phyloP scores from a whole-genome alignment of 805 yeast species.

The Candida ascalaphidarum region DNA sequence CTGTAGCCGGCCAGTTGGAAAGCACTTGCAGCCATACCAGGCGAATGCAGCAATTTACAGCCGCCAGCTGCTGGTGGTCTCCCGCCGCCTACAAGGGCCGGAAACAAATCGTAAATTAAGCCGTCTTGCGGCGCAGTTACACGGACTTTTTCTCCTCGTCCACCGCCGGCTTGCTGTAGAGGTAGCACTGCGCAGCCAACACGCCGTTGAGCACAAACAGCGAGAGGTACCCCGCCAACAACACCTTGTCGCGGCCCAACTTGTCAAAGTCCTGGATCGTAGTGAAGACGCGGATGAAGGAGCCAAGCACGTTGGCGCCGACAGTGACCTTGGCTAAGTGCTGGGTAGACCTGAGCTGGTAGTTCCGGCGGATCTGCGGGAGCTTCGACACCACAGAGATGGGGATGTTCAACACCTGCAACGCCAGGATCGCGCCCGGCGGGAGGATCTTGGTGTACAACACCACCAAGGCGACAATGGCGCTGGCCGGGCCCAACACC shows the following conservation, averaged over 20 bases:
- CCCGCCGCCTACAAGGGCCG: no score
- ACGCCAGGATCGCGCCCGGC: constrained; percentile 12
- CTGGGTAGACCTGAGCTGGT: constrained; percentile 22
- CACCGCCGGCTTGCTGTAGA: constrained; percentile 7
- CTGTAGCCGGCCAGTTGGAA: no score
- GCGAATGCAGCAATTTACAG: no score
- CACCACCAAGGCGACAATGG: constrained; percentile 17
- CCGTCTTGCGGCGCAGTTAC: no score
- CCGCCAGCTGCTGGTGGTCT: no score
- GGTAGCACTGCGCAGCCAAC: constrained; percentile 26
- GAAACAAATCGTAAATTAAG: no score
- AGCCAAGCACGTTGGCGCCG: constrained; percentile 31
- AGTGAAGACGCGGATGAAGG: constrained; percentile 31
- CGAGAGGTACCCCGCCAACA: constrained; percentile 30
- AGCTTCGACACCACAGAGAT: constrained; percentile 26
- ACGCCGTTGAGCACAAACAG: constrained; percentile 25
- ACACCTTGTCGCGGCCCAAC: constrained; percentile 20
- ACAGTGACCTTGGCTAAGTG: constrained; percentile 31
- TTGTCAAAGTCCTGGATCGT: constrained; percentile 23
- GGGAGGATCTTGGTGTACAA: constrained; percentile 26
- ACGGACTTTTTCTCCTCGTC: constrained; percentile 2
- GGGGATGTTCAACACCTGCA: constrained; percentile 32
- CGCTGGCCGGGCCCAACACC: constrained; percentile 17
- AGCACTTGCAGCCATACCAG: no score
- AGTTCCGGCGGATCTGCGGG: constrained; percentile 31